Evolutionary conservation across 2,329 filamentous ascomycete species (phyloP).

Genomic region (Paecilomyces formosus): DNA sequence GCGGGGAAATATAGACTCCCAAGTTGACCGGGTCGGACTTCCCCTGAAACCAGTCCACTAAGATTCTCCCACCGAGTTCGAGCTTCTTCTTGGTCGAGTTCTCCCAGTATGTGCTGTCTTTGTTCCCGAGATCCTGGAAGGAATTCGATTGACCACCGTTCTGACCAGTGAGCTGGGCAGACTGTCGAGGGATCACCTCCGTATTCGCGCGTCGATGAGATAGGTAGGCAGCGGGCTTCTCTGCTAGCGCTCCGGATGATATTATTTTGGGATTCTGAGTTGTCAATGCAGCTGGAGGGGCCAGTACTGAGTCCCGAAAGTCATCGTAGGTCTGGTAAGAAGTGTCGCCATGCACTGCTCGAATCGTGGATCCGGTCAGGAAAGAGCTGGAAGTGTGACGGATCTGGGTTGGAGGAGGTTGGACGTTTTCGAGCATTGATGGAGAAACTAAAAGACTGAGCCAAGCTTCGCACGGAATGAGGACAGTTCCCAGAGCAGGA

Average conservation of each 20-base stretch:
- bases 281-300: conserved; percentile 2
- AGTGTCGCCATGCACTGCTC: not conserved
- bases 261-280: not conserved
- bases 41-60: conserved; percentile 48
- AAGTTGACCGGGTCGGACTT: conserved; percentile 44
- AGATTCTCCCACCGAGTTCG: conserved; percentile 23
- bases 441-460: not conserved
- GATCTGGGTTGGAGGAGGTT: not conserved
- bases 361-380: not conserved
- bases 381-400: not conserved
- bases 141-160: not conserved
- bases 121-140: not conserved
- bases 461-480: not conserved
- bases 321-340: conserved; percentile 3
- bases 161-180: not conserved
- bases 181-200: not conserved
- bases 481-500: not conserved
- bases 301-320: conserved; percentile 2
- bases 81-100: conserved; percentile 11
- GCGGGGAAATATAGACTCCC: conserved; percentile 26
- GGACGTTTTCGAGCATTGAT: not conserved
- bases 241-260: not conserved
- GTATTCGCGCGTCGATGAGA: not conserved
- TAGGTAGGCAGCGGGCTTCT: not conserved
- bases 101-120: not conserved